Evolutionary conservation across 768 basidiomycete genomes (phyloP), one percentile per base, ranked within the genome.

Genomic region (Mrakia hoshinonis): DNA sequence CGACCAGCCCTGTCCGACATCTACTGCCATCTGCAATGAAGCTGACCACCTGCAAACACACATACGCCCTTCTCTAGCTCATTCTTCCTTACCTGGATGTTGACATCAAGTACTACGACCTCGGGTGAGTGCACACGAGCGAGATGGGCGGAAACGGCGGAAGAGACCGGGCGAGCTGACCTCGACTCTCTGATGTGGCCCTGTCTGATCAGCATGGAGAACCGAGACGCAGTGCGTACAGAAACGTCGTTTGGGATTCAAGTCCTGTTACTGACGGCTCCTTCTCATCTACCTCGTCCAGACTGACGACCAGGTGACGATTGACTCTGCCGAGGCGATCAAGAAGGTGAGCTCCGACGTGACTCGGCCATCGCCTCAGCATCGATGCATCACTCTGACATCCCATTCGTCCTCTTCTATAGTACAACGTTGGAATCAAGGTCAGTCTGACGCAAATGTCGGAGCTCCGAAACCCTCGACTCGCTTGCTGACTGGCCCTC

Each of bases 21-120:
- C n/a, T n/a, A n/a, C n/a, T n/a, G n/a, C n/a, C n/a, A n/a, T n/a
- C n/a, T n/a, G n/a, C n/a, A n/a, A n/a, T n/a, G n/a, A n/a, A n/a
- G n/a, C n/a, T n/a, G n/a, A n/a, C n/a, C n/a, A n/a, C n/a, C n/a
- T n/a, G n/a, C n/a, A n/a, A n/a, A n/a, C n/a, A n/a, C n/a, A n/a
- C n/a, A n/a, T n/a, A n/a, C n/a, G n/a, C n/a, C n/a, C n/a, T n/a
- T n/a, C n/a, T n/a, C 36, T 75, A 95, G 91, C 88, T 99, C 77
- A 95, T 99, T 77, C 84, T 96, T 60, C 96, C 96, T 11, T 96
- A 93, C 79, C 84, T 99, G 63, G 85, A 93, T 82, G 82, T 99
- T 47, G 91, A 99, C 78, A 91, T 99, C 85, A 98, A 98, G 81
- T 98, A 98, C 82, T 97, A 86, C 81, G 95, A 97, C 81, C 85